Conservation (phyloP, 2,329 filamentous ascomycete genomes). For the Dactylellina haptotyla region DNA sequence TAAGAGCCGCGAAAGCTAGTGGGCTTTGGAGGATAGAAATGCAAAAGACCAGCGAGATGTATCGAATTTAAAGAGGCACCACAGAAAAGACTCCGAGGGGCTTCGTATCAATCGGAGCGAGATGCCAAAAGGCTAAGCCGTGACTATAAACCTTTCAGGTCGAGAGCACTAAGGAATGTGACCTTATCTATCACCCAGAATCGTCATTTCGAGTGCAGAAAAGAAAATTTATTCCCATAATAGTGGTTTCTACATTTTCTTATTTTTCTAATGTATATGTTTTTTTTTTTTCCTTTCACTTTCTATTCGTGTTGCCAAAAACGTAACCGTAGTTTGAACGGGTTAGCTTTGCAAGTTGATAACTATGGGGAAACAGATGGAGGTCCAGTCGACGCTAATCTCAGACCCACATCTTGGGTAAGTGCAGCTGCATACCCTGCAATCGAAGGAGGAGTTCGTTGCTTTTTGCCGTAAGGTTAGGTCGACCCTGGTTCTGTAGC, state of each 20-base stretch:
- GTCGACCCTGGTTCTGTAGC: constrained; percentile 50
- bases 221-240: constrained; percentile 33
- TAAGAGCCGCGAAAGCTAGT: constrained; percentile 40
- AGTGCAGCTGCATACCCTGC: constrained; percentile 50
- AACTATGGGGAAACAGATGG: constrained; percentile 54
- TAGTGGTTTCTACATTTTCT: not conserved
- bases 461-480: constrained; percentile 54
- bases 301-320: constrained; percentile 48
- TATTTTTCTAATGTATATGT: constrained; percentile 15
- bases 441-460: constrained; percentile 54
- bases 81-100: constrained; percentile 49
- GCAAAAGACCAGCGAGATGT: constrained; percentile 27
- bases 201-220: constrained; percentile 38
- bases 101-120: constrained; percentile 43
- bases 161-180: constrained; percentile 50
- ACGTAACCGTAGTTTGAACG: constrained; percentile 37
- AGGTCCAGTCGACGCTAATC: constrained; percentile 44
- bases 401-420: constrained; percentile 51
- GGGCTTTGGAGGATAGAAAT: not conserved
- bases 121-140: constrained; percentile 43
- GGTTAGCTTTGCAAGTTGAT: constrained; percentile 48
- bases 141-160: constrained; percentile 30
- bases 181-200: constrained; percentile 51
- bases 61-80: constrained; percentile 41
- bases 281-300: constrained; percentile 18